Base-by-base conservation (phyloP, 164 flowering plant genomes). In the Piper betle region DNA sequence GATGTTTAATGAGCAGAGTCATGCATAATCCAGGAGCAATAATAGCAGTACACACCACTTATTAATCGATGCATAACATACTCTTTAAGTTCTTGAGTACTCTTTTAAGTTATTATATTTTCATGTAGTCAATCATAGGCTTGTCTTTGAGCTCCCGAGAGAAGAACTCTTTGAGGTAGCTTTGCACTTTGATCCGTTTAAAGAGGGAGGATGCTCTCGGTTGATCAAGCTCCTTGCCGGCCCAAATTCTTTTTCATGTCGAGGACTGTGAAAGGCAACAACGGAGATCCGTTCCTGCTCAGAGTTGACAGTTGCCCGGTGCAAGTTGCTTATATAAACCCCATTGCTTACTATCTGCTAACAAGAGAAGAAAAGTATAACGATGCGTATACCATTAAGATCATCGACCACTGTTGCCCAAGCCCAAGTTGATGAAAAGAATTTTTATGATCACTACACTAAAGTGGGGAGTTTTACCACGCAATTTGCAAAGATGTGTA, bases 251-350 rank as follows among this genome's bases (percentile, higher is more conserved):
- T 20, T 33, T 33, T 55, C 33, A 5, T 8, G 1, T 55, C 33
- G 2, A 20, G 19, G 19, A n/a, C 57, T 55, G 10, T 20, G 33
- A 18, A 55, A 55, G n/a, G 57, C 33, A 37, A 33, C 57, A n/a
- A 55, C 8, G 33, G 57, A 55, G 25, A 55, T 20, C 8, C 57
- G 19, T 33, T 55, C 57, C 57, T 55, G 57, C 12, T 55, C 57
- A 4, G 57, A 19, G 33, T 55, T 55, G 37, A 55, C 57, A 55
- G 57, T 55, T n/a, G 57, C 57, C 25, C 57, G 20, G 57, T 55
- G 57, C 57, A 55, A 17, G 12, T 18, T 33, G 57, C 57, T 55
- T 11, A 18, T 33, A 6, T 55, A 55, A 3, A 19, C 33, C 33
- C 57, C 57, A 18, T 55, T 55, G 37, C 37, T 55, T n/a, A 55